Conservation (phyloP, 2,329 filamentous ascomycete species). For the Parascedosporium putredinis region DNA sequence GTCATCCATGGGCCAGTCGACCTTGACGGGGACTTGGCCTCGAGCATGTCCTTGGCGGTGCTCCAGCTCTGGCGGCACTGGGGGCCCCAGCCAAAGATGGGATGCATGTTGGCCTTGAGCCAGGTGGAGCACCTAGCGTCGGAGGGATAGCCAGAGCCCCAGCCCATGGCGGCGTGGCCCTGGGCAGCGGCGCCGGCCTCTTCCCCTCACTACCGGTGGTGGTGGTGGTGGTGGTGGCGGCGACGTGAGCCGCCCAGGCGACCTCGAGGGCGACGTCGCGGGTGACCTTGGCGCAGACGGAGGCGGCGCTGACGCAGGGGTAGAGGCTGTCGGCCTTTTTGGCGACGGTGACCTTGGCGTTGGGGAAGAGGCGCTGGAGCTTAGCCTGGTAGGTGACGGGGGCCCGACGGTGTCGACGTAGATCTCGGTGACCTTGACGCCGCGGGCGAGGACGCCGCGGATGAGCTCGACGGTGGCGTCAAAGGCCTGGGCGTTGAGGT, state of each 20-base stretch:
- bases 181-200: slow-evolving; percentile 24
- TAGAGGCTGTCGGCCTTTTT: slow-evolving; percentile 92
- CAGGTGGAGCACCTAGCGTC: slow-evolving; percentile 72
- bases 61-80: slow-evolving; percentile 96
- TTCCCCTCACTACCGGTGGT: no score
- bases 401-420: slow-evolving; percentile 92
- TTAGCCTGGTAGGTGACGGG: slow-evolving; percentile 76
- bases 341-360: slow-evolving; percentile 61
- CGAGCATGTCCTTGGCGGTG: slow-evolving; percentile 86
- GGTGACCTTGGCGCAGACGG: slow-evolving; percentile 92
- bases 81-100: slow-evolving; percentile 86
- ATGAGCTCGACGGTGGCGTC: slow-evolving; percentile 83
- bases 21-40: slow-evolving; percentile 59
- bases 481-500: slow-evolving; percentile 92
- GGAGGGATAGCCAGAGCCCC: slow-evolving; percentile 91
- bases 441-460: slow-evolving; percentile 60
- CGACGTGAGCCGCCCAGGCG: slow-evolving; percentile 44
- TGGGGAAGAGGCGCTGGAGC: slow-evolving; percentile 75
- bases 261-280: slow-evolving; percentile 81
- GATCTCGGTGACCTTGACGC: slow-evolving; percentile 77
- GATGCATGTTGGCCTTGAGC: slow-evolving; percentile 81
- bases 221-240: not conserved
- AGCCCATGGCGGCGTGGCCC: slow-evolving; percentile 33
- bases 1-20: slow-evolving; percentile 76
- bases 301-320: slow-evolving; percentile 86